Evolutionary conservation across 2,329 filamentous ascomycete genomes (phyloP).

Genomic region (Aspergillus awamori): DNA sequence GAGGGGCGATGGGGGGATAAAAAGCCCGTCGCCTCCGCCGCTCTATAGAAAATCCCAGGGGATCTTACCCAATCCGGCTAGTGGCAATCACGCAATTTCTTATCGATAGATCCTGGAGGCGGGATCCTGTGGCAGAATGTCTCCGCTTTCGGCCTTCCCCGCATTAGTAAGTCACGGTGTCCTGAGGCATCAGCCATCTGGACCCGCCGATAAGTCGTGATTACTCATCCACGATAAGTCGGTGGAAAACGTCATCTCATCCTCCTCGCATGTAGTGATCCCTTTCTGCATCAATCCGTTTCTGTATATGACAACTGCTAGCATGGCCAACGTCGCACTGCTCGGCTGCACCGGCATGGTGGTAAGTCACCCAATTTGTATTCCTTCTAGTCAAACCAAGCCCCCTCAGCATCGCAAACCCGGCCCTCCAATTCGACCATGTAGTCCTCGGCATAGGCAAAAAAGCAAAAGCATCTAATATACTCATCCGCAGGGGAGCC

Average conservation of each 20-base stretch:
- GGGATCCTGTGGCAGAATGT: slow-evolving; percentile 21
- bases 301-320: neutral
- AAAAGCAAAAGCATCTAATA: too few species aligned
- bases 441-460: too few species aligned
- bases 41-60: slow-evolving; percentile 34
- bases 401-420: neutral
- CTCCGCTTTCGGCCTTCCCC: slow-evolving; percentile 24
- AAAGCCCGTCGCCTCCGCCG: slow-evolving; percentile 20
- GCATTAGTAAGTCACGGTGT: slow-evolving; percentile 22
- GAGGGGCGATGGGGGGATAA: slow-evolving; percentile 17
- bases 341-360: slow-evolving; percentile 54
- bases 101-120: slow-evolving; percentile 26
- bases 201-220: neutral
- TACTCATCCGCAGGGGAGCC: slow-evolving; percentile 60
- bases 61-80: slow-evolving; percentile 34
- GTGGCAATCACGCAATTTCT: slow-evolving; percentile 41
- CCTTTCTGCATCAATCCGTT: neutral
- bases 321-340: slow-evolving; percentile 50
- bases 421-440: neutral
- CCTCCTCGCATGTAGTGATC: neutral
- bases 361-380: slow-evolving; percentile 38
- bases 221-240: neutral
- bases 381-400: neutral
- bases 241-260: slow-evolving; percentile 13
- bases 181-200: slow-evolving; percentile 7